Evolutionary conservation across 1,284 basidiomycete species (phyloP).

Genomic region (Boletus sp.): DNA sequence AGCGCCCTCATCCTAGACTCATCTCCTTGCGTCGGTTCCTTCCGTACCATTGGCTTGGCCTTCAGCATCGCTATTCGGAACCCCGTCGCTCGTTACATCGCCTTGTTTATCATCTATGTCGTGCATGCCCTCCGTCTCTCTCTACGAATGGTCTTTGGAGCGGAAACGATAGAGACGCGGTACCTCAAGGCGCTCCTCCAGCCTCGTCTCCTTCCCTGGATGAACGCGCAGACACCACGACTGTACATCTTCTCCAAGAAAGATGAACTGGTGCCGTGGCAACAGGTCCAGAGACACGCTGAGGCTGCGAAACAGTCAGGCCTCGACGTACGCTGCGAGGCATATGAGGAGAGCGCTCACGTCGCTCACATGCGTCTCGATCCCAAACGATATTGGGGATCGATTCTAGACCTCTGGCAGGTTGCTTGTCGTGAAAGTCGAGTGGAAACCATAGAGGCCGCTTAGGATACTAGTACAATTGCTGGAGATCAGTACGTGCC

Average conservation of each 20-base stretch:
- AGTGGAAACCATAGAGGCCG: background rate
- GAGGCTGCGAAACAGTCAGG: conserved; percentile 37
- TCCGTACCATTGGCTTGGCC: conserved; percentile 36
- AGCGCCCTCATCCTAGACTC: conserved; percentile 53
- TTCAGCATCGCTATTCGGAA: conserved; percentile 42
- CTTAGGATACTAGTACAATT: background rate
- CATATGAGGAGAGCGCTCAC: conserved; percentile 50
- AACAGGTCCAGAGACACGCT: conserved; percentile 45
- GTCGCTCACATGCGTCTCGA: conserved; percentile 54
- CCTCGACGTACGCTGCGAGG: conserved; percentile 38
- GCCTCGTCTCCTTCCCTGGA: conserved; percentile 46
- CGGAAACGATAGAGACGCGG: conserved; percentile 18
- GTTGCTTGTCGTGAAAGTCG: conserved; percentile 15
- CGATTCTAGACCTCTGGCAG: conserved; percentile 24
- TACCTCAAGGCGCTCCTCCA: conserved; percentile 35
- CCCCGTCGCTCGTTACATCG: conserved; percentile 32
- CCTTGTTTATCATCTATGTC: conserved; percentile 23
- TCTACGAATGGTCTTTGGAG: conserved; percentile 15
- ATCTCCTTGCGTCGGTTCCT: conserved; percentile 39
- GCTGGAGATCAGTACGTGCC: background rate
- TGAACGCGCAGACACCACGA: conserved; percentile 41
- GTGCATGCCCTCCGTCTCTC: conserved; percentile 19
- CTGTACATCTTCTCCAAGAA: conserved; percentile 54
- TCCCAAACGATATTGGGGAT: conserved; percentile 37
- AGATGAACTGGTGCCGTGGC: conserved; percentile 46